phyloP scores from a whole-genome alignment of 164 flowering plant genomes.

The Magnolia officinalis region DNA sequence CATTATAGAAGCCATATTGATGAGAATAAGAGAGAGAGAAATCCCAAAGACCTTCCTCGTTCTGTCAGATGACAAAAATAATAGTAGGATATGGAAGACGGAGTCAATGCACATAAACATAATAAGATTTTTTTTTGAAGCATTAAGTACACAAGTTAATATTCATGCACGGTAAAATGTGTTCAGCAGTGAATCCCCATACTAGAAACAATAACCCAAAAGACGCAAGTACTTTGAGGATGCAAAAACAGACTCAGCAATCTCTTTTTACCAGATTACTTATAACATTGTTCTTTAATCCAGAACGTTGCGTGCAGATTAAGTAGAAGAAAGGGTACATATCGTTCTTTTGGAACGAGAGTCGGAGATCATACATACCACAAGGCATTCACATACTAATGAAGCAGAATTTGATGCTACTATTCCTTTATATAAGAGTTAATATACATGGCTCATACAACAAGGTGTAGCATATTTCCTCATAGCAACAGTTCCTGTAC shows the following conservation, averaged over 20 bases:
- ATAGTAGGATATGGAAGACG: conserved; percentile 7
- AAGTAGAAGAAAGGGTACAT: neutral
- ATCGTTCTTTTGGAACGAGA: too few relatives aligned
- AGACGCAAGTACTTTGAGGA: neutral
- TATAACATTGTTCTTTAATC: neutral
- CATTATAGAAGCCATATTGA: conserved; percentile 92
- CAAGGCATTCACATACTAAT: too few relatives aligned
- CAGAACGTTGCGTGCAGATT: neutral
- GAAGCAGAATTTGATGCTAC: too few relatives aligned
- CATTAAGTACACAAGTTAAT: neutral
- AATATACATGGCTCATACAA: too few relatives aligned
- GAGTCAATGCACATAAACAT: neutral
- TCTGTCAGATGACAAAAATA: conserved; percentile 31
- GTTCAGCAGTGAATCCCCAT: neutral
- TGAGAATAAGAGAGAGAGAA: conserved; percentile 80
- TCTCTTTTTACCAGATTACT: neutral
- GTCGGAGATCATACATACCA: too few relatives aligned
- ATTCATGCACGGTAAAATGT: neutral
- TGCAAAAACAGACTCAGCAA: neutral
- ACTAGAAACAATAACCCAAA: neutral
- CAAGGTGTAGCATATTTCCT: too few relatives aligned
- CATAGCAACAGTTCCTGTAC: too few relatives aligned
- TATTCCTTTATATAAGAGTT: too few relatives aligned
- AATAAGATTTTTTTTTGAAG: neutral
- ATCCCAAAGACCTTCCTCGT: conserved; percentile 64